A percentile compares a stretch with the other conserved stretches of the same genome.
Conservation (phyloP, 2,329 filamentous ascomycete genomes). For the Ceratocystis huliohia region DNA sequence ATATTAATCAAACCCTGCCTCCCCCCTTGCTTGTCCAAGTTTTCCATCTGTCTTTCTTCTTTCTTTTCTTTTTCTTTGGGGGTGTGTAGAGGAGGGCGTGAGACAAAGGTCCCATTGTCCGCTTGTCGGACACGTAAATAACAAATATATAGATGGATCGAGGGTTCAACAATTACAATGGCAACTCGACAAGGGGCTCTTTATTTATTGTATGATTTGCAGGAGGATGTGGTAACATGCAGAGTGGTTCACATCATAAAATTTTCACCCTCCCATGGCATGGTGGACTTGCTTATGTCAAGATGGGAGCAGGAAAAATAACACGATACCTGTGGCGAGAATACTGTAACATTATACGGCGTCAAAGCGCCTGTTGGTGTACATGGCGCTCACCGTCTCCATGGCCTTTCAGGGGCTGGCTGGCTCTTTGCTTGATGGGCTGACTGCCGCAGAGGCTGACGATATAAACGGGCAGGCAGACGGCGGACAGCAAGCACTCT, state of each 20-base stretch:
- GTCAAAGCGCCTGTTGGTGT: neutral
- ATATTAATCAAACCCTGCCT: neutral
- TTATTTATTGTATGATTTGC: conserved; percentile 1
- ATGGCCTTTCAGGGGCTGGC: no score
- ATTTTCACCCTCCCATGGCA: neutral
- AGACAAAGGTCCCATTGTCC: neutral
- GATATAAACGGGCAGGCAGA: no score
- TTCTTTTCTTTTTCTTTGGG: neutral
- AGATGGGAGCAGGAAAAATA: neutral
- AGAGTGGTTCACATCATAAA: neutral
- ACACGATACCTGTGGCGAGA: neutral
- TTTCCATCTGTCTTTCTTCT: neutral
- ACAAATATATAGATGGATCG: neutral
- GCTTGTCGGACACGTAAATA: neutral
- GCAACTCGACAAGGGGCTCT: neutral
- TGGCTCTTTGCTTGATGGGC: no score
- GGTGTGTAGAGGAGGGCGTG: neutral
- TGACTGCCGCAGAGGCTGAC: no score
- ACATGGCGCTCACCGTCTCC: no score
- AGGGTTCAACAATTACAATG: neutral
- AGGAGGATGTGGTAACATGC: conserved; percentile 7
- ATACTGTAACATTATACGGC: neutral
- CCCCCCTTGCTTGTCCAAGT: conserved; percentile 1
- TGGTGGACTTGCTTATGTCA: neutral
- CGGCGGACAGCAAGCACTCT: no score